Evolutionary conservation across 495 filamentous ascomycete species (phyloP).

Genomic region (Lineolata rhizophorae): DNA sequence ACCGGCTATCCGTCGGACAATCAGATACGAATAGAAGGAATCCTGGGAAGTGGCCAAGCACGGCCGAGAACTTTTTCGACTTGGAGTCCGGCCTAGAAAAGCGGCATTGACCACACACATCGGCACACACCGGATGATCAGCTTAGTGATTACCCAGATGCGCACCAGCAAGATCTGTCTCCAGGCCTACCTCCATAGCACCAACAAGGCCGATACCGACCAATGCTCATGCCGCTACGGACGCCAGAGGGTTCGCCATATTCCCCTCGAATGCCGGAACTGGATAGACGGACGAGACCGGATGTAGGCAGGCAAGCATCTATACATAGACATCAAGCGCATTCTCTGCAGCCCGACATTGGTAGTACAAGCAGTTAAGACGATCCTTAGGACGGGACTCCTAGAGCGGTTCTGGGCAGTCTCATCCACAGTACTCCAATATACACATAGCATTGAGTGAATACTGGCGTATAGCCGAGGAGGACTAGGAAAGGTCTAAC

Average conservation of each 20-base stretch:
- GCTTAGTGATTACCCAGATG: too few species aligned
- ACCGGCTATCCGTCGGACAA: slow-evolving; percentile 1
- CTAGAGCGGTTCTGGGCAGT: too few species aligned
- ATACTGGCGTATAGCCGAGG: too few species aligned
- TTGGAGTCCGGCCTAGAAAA: slow-evolving; percentile 1
- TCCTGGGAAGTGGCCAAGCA: slow-evolving; percentile 2
- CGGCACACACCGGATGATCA: slow-evolving; percentile 8
- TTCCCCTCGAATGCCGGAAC: too few species aligned
- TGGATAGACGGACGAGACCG: too few species aligned
- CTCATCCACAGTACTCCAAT: not conserved
- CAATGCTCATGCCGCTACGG: slow-evolving; percentile 12
- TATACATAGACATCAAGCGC: slow-evolving; percentile 3
- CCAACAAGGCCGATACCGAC: slow-evolving; percentile 13
- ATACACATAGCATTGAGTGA: too few species aligned
- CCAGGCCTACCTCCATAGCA: slow-evolving; percentile 14
- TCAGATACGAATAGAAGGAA: not conserved
- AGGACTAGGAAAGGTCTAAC: too few species aligned
- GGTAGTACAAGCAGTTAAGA: slow-evolving; percentile 15
- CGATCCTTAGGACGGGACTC: slow-evolving; percentile 13
- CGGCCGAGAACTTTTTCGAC: slow-evolving; percentile 2
- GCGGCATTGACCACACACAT: slow-evolving; percentile 4
- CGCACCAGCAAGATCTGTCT: slow-evolving; percentile 16
- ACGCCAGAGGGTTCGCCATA: slow-evolving; percentile 13
- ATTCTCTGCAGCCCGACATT: slow-evolving; percentile 12
- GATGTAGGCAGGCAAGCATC: too few species aligned